Evolutionary conservation across 1,139 yeast genomes (phyloP).

Genomic region (Yamadazyma trypodendri): DNA sequence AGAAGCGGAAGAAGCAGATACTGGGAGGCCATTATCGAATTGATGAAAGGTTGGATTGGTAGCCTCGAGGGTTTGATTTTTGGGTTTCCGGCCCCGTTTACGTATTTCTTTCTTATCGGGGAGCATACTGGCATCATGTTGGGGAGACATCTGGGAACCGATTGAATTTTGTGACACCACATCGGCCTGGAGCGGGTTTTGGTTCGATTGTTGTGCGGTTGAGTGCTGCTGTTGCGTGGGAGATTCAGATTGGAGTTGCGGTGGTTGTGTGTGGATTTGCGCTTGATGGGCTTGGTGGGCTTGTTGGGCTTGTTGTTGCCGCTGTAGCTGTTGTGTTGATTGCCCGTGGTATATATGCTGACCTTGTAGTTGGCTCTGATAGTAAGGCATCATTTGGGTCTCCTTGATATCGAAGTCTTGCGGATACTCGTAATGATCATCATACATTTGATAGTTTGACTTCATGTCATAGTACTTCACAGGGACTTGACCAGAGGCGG

Average conservation of each 20-base stretch:
- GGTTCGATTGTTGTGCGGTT: constrained; percentile 1
- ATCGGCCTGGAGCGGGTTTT: not conserved
- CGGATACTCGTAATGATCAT: constrained; percentile 5
- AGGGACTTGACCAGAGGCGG: not conserved
- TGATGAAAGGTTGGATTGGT: constrained; percentile 13
- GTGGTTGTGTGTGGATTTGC: constrained; percentile 6
- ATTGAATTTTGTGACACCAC: not conserved
- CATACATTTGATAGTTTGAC: constrained; percentile 1
- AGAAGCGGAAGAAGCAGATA: not conserved
- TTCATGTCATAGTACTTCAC: constrained; percentile 1
- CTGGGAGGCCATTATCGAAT: constrained; percentile 5
- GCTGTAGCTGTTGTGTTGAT: constrained; percentile 8
- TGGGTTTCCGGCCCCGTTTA: constrained; percentile 13
- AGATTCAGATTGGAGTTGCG: constrained; percentile 12
- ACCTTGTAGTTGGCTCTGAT: constrained; percentile 5
- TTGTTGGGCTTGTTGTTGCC: constrained; percentile 8
- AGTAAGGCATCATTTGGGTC: constrained; percentile 3
- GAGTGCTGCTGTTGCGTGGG: constrained; percentile 7
- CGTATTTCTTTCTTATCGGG: constrained; percentile 6
- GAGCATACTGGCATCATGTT: not conserved
- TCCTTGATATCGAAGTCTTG: constrained; percentile 3
- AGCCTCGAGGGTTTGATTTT: constrained; percentile 10
- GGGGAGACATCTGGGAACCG: constrained; percentile 2
- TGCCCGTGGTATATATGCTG: constrained; percentile 10
- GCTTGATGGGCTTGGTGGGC: constrained; percentile 11